Evolutionary conservation across 805 yeast species (phyloP), one percentile per base, ranked within the genome.

Genomic region (Naumovozyma baii): DNA sequence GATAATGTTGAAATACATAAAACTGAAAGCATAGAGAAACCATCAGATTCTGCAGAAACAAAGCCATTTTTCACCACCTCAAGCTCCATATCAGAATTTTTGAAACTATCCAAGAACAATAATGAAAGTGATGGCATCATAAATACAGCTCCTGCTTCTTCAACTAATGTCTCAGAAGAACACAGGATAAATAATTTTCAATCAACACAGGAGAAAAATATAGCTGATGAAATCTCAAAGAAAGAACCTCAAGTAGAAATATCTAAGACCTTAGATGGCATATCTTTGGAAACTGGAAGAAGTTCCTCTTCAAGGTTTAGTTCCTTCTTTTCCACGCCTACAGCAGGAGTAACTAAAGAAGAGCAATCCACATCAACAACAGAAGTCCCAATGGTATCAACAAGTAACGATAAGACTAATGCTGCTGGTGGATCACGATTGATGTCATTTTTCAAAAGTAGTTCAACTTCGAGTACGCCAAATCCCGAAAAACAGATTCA

Each of bases 21-120:
- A 45, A 66, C 77, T 38, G 86, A 79, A 61, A 70, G 62, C 51
- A 61, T 67, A 46, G 73, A 80, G 37, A 96, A 92, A 57, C 92
- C 94, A 12, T 19, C 36, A 5, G 16, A 14, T 10, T 33, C 36
- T 8, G 9, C 28, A 33, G 18, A 13, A 15, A 7, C n/a, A 7
- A 33, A 33, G 4, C 28, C 29, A 3, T 9, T 29, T n/a, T 29
- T 29, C 14, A 29, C 31, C 31, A 29, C 31, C 13, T 49, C 61
- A 14, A 57, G 56, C 40, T 50, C 61, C 3, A 50, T 59, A 7
- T 55, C 62, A 8, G 62, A 59, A 41, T 57, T 57, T 33, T 45
- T 59, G 35, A 56, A 58, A 16, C 28, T 44, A 14, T 22, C 12
- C 33, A 28, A 29, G 28, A 36, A 16, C 25, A 26, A 22, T 10